Evolutionary conservation across 1,139 yeast species (phyloP).

Genomic region (Ogataea hybrid): DNA sequence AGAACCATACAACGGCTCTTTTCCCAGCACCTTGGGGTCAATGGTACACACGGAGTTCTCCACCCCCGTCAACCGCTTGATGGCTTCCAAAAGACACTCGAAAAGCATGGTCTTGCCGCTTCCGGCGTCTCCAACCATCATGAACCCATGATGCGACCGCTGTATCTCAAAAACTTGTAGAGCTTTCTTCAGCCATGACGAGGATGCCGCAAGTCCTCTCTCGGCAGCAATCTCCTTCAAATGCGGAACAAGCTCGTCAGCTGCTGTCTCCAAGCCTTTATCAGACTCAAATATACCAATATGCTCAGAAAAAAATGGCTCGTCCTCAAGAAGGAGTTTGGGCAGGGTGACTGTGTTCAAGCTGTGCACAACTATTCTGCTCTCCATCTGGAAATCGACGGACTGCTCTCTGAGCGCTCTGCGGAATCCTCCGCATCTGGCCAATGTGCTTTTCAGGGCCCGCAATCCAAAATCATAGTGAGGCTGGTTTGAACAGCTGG

Average conservation of each 20-base stretch:
- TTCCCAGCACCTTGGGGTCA: conserved; percentile 74
- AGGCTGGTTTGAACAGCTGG: conserved; percentile 46
- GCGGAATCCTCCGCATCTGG: conserved; percentile 54
- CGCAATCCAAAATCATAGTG: conserved; percentile 94
- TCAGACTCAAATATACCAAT: conserved; percentile 27
- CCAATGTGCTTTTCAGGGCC: conserved; percentile 66
- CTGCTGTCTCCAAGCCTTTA: not conserved
- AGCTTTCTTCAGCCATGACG: conserved; percentile 54
- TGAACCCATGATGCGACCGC: conserved; percentile 72
- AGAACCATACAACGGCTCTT: conserved; percentile 66
- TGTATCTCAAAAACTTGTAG: conserved; percentile 64
- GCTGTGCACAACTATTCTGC: conserved; percentile 48
- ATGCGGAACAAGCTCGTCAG: conserved; percentile 17
- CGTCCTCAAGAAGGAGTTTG: conserved; percentile 56
- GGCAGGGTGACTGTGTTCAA: conserved; percentile 64
- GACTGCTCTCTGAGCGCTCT: conserved; percentile 24
- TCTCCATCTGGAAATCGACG: conserved; percentile 32
- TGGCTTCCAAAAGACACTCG: conserved; percentile 45
- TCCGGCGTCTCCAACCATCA: conserved; percentile 77
- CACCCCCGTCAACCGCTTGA: conserved; percentile 34
- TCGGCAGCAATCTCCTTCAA: conserved; percentile 27
- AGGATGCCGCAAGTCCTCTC: conserved; percentile 31
- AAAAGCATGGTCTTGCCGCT: conserved; percentile 68
- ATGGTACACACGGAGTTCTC: conserved; percentile 48
- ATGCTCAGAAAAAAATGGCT: conserved; percentile 36